Conservation (phyloP, 345 rosid genomes). For the Linum trigynum region DNA sequence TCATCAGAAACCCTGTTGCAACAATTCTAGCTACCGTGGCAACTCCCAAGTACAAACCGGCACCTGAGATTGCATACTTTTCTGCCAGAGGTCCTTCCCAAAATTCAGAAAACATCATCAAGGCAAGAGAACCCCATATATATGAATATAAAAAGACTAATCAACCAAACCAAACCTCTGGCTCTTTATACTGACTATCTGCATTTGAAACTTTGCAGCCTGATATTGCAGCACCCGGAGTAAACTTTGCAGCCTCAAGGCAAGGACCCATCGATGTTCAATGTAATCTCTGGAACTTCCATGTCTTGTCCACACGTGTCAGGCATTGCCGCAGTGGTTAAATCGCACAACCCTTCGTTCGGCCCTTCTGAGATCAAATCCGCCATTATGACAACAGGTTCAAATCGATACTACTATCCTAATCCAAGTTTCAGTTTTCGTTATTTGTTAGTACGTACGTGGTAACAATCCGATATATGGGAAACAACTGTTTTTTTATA, state of each 20-base stretch:
- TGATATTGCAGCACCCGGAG: conserved; percentile 40
- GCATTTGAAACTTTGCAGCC: conserved; percentile 41
- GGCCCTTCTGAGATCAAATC: conserved; percentile 62
- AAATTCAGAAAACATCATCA: conserved; percentile 53
- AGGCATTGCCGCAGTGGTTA: conserved; percentile 49
- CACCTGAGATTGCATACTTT: conserved; percentile 60
- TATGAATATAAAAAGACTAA: conserved; percentile 22
- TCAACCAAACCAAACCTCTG: not conserved
- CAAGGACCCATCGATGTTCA: not conserved
- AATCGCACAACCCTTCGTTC: conserved; percentile 52
- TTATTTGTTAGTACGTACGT: too few species aligned
- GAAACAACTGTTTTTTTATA: too few species aligned
- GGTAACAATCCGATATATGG: too few species aligned
- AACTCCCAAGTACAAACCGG: conserved; percentile 45
- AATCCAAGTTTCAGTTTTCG: not conserved
- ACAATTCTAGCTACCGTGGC: conserved; percentile 49
- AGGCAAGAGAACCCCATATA: conserved; percentile 27
- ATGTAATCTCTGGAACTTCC: not conserved
- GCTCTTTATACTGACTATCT: not conserved
- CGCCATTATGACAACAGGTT: conserved; percentile 82
- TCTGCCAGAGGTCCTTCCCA: conserved; percentile 75
- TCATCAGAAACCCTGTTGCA: conserved; percentile 53
- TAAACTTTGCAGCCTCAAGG: not conserved
- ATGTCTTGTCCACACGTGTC: conserved; percentile 35
- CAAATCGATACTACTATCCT: not conserved